phyloP scores from a whole-genome alignment of 352 stramenopile species.

The Ophiocytium majus region DNA sequence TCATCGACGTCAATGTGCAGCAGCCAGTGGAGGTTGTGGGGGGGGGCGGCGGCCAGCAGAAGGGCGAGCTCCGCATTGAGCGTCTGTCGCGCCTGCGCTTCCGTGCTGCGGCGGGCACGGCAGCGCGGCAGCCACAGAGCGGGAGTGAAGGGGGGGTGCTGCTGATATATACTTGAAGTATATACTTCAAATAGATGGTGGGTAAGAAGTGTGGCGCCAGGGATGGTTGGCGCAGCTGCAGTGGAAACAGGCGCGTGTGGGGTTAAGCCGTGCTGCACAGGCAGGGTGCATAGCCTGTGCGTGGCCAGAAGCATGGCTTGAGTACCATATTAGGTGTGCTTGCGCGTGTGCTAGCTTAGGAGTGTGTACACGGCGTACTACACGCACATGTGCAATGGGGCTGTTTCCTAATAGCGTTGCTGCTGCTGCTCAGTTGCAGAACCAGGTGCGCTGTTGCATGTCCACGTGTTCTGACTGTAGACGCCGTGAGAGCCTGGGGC shows the following conservation, averaged over 20 bases:
- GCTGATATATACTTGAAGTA: no score
- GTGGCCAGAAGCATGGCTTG: neutral
- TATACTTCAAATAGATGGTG: no score
- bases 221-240: neutral
- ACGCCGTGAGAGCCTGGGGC: no score
- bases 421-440: no score
- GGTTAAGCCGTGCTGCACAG: neutral
- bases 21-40: constrained; percentile 54
- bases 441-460: no score
- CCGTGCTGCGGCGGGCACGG: constrained; percentile 31
- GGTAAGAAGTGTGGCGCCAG: constrained; percentile 5
- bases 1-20: constrained; percentile 59
- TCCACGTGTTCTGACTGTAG: no score
- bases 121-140: neutral
- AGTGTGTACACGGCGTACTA: no score
- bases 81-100: constrained; percentile 53
- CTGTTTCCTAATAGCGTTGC: no score
- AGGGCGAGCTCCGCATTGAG: constrained; percentile 55
- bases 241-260: neutral
- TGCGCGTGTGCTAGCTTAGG: no score
- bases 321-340: no score
- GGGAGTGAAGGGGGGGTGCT: neutral
- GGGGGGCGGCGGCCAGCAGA: neutral
- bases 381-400: no score
- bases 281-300: neutral